Evolutionary conservation across 140 eudicot species (phyloP).

Genomic region (Flaveria floridana): DNA sequence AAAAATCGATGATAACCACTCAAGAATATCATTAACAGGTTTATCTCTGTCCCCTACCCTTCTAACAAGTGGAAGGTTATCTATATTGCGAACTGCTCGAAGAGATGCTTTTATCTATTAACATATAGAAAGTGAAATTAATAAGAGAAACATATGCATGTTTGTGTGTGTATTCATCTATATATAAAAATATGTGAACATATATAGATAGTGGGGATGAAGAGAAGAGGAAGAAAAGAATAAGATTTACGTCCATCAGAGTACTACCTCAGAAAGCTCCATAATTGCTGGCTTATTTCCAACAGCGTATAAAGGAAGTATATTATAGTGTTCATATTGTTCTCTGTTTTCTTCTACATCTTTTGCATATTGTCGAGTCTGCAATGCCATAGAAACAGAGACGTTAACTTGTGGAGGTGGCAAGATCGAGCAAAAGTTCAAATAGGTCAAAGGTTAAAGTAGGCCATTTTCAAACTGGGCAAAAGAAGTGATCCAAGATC

Average conservation of each 20-base stretch:
- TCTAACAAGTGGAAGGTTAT: conserved; percentile 65
- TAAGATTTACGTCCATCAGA: neutral
- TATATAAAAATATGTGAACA: neutral
- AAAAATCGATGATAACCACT: conserved; percentile 89
- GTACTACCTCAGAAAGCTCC: conserved; percentile 90
- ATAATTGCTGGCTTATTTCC: conserved; percentile 87
- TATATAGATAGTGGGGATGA: neutral
- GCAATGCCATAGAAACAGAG: conserved; percentile 27
- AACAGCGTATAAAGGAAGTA: conserved; percentile 80
- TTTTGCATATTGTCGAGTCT: conserved; percentile 69
- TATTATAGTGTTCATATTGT: conserved; percentile 84
- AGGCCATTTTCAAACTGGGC: neutral
- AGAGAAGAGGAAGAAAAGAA: neutral
- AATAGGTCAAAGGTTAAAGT: neutral
- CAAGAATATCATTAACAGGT: conserved; percentile 77
- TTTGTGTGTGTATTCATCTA: neutral
- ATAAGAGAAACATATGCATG: conserved; percentile 18
- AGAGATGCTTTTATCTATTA: conserved; percentile 74
- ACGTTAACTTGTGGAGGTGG: neutral
- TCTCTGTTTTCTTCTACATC: conserved; percentile 85
- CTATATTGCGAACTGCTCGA: conserved; percentile 56
- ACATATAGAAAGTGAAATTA: conserved; percentile 19
- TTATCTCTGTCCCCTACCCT: conserved; percentile 63
- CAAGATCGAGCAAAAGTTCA: neutral
- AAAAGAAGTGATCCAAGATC: neutral